Evolutionary conservation across 192 early-diverging fungal species (phyloP).

Genomic region (Umbelopsis sp.): DNA sequence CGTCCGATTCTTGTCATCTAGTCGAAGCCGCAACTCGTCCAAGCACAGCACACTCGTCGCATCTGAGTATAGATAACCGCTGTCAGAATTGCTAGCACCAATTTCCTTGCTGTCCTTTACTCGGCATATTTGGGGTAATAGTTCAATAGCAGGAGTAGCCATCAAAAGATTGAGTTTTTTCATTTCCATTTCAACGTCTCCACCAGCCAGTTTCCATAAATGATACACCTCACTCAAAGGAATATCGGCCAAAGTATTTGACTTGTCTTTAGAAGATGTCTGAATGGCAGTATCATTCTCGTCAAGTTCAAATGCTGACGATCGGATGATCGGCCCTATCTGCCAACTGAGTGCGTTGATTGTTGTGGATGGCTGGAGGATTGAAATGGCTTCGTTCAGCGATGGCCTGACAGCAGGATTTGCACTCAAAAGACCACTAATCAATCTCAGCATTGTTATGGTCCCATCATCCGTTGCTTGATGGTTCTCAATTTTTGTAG

Average conservation of each 20-base stretch:
- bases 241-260: conserved; percentile 40
- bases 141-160: conserved; percentile 56
- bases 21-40: conserved; percentile 50
- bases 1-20: conserved; percentile 30
- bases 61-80: conserved; percentile 57
- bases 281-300: conserved; percentile 30
- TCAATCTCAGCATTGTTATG: conserved; percentile 30
- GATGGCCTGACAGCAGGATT: conserved; percentile 25
- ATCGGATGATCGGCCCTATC: conserved; percentile 46
- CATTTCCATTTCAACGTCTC: conserved; percentile 62
- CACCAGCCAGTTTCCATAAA: conserved; percentile 68
- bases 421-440: conserved; percentile 33
- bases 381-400: conserved; percentile 38
- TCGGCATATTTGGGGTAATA: conserved; percentile 50
- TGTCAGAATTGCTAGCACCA: conserved; percentile 35
- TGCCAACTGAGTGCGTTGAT: conserved; percentile 21
- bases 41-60: conserved; percentile 46
- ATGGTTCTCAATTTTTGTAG: neutral
- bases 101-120: conserved; percentile 46
- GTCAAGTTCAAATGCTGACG: conserved; percentile 40
- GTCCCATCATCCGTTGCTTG: conserved; percentile 9
- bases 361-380: conserved; percentile 9
- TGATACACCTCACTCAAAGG: conserved; percentile 59
- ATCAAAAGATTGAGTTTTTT: conserved; percentile 48
- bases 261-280: neutral